Evolutionary conservation across 352 stramenopile species (phyloP).

Genomic region (Phytophthora palmivora): DNA sequence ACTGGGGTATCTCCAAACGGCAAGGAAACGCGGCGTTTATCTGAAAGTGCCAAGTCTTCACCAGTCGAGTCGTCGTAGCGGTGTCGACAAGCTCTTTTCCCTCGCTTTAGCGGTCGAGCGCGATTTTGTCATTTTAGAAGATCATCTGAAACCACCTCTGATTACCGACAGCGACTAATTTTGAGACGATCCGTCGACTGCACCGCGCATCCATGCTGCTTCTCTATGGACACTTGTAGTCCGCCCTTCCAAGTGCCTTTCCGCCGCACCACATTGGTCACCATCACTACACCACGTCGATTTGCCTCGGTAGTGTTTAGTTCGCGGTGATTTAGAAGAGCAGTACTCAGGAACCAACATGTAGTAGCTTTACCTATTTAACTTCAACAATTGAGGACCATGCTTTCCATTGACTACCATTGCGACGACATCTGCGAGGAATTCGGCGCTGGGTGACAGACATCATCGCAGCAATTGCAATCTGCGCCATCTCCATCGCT

Average conservation of each 20-base stretch:
- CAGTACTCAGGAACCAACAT: too few relatives aligned
- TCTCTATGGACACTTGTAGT: not conserved
- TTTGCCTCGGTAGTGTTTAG: not conserved
- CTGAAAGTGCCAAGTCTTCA: not conserved
- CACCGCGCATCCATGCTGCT: too few relatives aligned
- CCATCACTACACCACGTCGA: too few relatives aligned
- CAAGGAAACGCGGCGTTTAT: too few relatives aligned
- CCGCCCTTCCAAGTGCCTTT: not conserved
- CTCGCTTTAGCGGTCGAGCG: not conserved
- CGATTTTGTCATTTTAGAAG: not conserved
- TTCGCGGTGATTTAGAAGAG: too few relatives aligned
- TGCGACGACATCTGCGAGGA: constrained; percentile 21
- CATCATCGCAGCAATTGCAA: constrained; percentile 1
- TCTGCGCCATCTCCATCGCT: not conserved
- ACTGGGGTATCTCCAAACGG: too few relatives aligned
- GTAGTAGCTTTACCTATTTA: too few relatives aligned
- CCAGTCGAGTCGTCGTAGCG: constrained; percentile 4
- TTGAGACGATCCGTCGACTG: constrained; percentile 3
- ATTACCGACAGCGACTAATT: not conserved
- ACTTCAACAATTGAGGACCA: not conserved
- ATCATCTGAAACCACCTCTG: not conserved
- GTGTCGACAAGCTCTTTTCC: not conserved
- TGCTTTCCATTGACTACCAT: not conserved
- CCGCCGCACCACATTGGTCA: too few relatives aligned
- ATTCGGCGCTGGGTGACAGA: not conserved